A percentile compares a stretch with the other conserved stretches of the same genome.
Evolutionary conservation across 495 filamentous ascomycete species (phyloP).

Genomic region (Entonaema liquescens): DNA sequence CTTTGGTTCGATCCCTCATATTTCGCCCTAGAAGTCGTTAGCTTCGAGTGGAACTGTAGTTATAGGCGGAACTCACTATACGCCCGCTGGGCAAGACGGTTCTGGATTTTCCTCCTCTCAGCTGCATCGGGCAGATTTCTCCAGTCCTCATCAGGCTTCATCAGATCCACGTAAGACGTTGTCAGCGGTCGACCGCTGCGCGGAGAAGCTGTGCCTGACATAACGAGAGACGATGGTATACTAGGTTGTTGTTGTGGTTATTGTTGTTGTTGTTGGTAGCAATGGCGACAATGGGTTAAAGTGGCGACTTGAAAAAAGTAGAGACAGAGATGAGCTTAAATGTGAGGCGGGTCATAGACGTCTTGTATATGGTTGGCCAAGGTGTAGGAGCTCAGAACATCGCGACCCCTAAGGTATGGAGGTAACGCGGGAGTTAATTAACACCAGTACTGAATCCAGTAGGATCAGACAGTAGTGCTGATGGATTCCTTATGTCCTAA

Average conservation of each 20-base stretch:
- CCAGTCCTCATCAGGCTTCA: constrained; percentile 49
- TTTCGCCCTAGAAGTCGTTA: constrained; percentile 43
- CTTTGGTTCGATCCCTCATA: constrained; percentile 47
- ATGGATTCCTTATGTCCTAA: constrained; percentile 43
- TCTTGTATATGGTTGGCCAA: constrained; percentile 28
- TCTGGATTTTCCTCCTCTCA: constrained; percentile 50
- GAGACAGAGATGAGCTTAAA: constrained; percentile 30
- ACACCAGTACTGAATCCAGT: constrained; percentile 34
- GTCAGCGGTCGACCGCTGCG: constrained; percentile 49
- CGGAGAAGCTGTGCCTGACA: constrained; percentile 45
- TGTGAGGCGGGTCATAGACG: constrained; percentile 29
- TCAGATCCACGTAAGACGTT: constrained; percentile 46
- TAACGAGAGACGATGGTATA: constrained; percentile 11
- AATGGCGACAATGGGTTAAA: not conserved
- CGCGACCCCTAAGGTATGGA: constrained; percentile 10
- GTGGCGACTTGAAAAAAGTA: constrained; percentile 2
- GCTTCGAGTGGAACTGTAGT: not conserved
- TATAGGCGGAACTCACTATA: constrained; percentile 42
- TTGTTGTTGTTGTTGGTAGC: not conserved
- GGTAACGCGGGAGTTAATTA: constrained; percentile 32
- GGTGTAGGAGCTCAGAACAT: constrained; percentile 20
- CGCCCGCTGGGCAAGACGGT: constrained; percentile 52
- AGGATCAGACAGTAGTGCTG: constrained; percentile 44
- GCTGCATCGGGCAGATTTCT: constrained; percentile 48
- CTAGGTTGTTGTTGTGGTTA: not conserved